Evolutionary conservation across 2,329 filamentous ascomycete genomes (phyloP), one percentile per base, ranked within the genome.

Genomic region (Penicillium nordicum): DNA sequence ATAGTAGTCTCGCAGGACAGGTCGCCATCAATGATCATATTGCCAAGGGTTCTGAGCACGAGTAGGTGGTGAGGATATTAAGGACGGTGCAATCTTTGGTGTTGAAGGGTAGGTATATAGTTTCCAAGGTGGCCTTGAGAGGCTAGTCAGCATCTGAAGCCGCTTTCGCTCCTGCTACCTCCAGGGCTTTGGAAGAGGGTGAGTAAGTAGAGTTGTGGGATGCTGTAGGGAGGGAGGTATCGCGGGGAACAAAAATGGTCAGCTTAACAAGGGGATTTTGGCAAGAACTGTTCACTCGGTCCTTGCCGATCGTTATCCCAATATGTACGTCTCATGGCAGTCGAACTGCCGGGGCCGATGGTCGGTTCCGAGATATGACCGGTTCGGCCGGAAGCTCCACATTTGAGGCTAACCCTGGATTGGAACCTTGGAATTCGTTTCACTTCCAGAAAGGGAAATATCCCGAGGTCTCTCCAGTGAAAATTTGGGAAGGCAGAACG

Each of bases 11-110:
- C 62, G 27, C 52, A 58, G 10, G 64, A 65, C 5, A 66, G 21
- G 32, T 65, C 63, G 2, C 57, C 61, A 32, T 63, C 53, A 10
- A 66, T 59, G n/a, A 62, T 54, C 58, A 65, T 65, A 32, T 64
- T 65, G 5, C 63, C 58, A 10, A 66, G 36, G 27, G 62, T 63
- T 7, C 60, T 55, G 37, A 59, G 63, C 25, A 60, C 63, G 5
- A 64, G 45, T 32, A 63, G 53, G 30, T 66, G 57, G 47, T 52
- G 1, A 57, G 55, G 25, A 62, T 51, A 23, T 59, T 30, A 8
- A 59, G 38, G 8, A 50, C 53, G 5, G 44, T 60, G 1, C 51
- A 63, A 36, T 64, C 62, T 51, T 60, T 50, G 27, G 53, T 43
- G 50, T 21, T 46, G 43, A 25, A 59, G 50, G 18, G 49, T 57